Base-by-base conservation (phyloP, 1,139 yeast species). In the Magnusiomyces ingens region DNA sequence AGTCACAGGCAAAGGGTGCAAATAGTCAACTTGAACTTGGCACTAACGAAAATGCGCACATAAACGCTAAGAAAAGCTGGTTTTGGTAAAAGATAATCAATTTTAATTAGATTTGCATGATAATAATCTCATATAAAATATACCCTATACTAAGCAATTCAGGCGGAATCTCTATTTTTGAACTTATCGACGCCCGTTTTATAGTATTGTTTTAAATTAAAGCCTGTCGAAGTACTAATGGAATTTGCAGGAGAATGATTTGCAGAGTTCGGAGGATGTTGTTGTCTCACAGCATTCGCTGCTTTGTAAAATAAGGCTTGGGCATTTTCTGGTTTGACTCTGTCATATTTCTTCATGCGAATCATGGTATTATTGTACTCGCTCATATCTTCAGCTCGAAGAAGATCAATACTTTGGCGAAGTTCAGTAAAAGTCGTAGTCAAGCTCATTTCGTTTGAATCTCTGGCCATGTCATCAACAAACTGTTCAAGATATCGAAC, bases 281-380 rank as follows among this genome's bases (percentile, higher is more conserved):
- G 47, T 3, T 49, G 52, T 15, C 45, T 51, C 11, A 58, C 56
- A 2, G 63, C 62, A 32, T 56, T 50, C 13, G 58, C 56, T 37
- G 64, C 57, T 51, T 81, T 82, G 29, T 72, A 72, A 22, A 82
- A 67, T 54, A 83, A 66, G 17, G 66, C 61, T 49, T 74, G 67
- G 1, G 87, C 89, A 54, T 76, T 78, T 49, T 81, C 85, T 0
- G 82, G 80, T 57, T 77, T 78, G 47, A 85, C 74, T 47, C 85
- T 77, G 56, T 81, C 81, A 62, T 78, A 85, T 55, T 79, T 79
- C 59, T 81, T 76, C 77, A 77, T 73, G 58, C 89, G 74, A 11
- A 74, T 66, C 29, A 75, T 71, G 21, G 78, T 77, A 59, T 81
- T 82, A 57, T 73, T 75, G 67, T 80, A 82, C 15, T 80, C 82